Conservation (phyloP, 2,329 filamentous ascomycete species). For the Zarea fungicola region DNA sequence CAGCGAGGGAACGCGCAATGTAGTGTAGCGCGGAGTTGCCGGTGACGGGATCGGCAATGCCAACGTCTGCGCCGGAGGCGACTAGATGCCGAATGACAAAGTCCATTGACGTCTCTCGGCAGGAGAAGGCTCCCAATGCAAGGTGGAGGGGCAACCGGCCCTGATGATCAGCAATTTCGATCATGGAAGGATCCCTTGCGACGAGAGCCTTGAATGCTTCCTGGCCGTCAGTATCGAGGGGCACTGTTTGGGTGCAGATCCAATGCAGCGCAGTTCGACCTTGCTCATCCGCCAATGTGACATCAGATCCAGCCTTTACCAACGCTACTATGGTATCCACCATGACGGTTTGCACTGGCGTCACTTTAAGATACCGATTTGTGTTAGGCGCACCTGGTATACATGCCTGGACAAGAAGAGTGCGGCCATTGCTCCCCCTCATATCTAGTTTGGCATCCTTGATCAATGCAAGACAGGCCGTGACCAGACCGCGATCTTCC, state of each 20-base stretch:
- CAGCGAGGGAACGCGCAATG: background rate
- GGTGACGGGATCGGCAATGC: constrained; percentile 6
- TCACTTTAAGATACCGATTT: too few species aligned
- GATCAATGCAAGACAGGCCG: background rate
- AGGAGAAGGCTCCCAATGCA: background rate
- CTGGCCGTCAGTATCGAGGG: background rate
- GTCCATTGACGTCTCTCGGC: background rate
- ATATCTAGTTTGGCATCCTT: background rate
- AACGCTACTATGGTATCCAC: background rate
- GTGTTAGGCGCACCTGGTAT: background rate
- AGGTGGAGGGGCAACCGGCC: background rate
- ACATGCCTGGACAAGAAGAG: background rate
- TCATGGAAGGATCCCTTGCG: background rate
- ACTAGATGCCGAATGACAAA: constrained; percentile 13
- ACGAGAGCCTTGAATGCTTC: background rate
- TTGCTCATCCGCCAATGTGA: background rate
- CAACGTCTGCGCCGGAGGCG: constrained; percentile 14
- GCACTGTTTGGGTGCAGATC: background rate
- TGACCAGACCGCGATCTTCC: background rate
- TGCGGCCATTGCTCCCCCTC: background rate
- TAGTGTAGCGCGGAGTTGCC: constrained; percentile 13
- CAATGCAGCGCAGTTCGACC: background rate
- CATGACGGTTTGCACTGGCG: too few species aligned
- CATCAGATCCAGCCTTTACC: background rate
- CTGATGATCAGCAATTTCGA: background rate